Evolutionary conservation across 2,329 filamentous ascomycete genomes (phyloP).

Genomic region (Penicillium sp.): DNA sequence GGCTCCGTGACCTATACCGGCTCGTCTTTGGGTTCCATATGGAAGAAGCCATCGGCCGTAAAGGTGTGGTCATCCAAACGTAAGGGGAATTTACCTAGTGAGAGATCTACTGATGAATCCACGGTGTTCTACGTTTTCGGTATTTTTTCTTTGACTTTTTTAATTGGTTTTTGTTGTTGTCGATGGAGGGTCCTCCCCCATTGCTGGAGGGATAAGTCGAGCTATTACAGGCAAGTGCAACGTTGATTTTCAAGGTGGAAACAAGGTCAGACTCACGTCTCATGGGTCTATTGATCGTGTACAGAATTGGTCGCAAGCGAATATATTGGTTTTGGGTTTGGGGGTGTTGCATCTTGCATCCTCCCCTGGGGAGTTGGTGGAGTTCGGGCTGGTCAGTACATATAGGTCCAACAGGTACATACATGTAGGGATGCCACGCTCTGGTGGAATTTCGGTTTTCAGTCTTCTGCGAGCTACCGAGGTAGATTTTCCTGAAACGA

Average conservation of each 20-base stretch:
- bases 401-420: too few species aligned
- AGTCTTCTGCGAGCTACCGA: too few species aligned
- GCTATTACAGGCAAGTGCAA: neutral
- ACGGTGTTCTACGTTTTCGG: neutral
- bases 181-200: neutral
- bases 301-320: neutral
- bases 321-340: neutral
- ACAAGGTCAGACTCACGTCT: neutral
- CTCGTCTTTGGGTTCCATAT: constrained; percentile 81
- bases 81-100: constrained; percentile 11
- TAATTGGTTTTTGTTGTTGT: too few species aligned
- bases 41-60: constrained; percentile 71
- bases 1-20: constrained; percentile 77
- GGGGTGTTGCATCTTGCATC: neutral
- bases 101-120: too few species aligned
- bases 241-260: neutral
- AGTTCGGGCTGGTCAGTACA: too few species aligned
- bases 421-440: too few species aligned
- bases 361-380: too few species aligned
- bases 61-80: constrained; percentile 53
- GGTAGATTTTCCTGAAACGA: too few species aligned
- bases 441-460: neutral
- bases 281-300: neutral
- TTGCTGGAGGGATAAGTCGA: neutral
- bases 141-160: neutral